Evolutionary conservation across 1,139 yeast species (phyloP).

Genomic region (Hyphopichia fennica): DNA sequence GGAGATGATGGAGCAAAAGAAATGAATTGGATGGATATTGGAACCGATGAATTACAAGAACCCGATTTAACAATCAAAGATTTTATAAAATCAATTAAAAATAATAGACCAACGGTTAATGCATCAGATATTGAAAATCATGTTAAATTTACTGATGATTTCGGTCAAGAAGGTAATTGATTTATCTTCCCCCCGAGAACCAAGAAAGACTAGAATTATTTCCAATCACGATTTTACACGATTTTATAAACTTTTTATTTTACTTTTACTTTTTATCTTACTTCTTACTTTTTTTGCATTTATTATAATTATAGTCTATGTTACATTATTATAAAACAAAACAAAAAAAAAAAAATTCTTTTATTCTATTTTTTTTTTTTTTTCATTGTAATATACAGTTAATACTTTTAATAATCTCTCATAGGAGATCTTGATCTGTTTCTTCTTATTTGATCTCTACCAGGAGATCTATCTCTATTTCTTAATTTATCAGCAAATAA

Average conservation of each 20-base stretch:
- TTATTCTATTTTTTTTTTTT: background rate
- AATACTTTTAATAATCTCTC: conserved; percentile 3
- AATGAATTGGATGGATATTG: conserved; percentile 91
- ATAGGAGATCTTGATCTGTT: conserved; percentile 15
- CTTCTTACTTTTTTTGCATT: too few species aligned
- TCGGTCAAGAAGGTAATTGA: conserved; percentile 93
- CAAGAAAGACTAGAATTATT: too few species aligned
- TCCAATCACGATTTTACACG: background rate
- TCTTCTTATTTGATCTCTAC: conserved; percentile 6
- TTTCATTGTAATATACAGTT: background rate
- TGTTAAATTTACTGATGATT: conserved; percentile 85
- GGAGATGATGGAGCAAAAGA: conserved; percentile 87
- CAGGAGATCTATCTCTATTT: conserved; percentile 11
- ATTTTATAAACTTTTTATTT: background rate
- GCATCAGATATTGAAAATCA: conserved; percentile 79
- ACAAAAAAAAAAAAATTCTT: background rate
- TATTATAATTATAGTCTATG: background rate
- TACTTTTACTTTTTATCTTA: too few species aligned
- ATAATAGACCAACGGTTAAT: conserved; percentile 94
- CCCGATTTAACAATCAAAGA: conserved; percentile 90
- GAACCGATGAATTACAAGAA: conserved; percentile 83
- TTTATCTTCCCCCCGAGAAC: too few species aligned
- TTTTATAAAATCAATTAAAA: conserved; percentile 87
- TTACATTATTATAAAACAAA: conserved; percentile 1
- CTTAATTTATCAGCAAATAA: conserved; percentile 35